phyloP scores from a whole-genome alignment of 208 protist genomes.

The Novymonas esmeraldas region DNA sequence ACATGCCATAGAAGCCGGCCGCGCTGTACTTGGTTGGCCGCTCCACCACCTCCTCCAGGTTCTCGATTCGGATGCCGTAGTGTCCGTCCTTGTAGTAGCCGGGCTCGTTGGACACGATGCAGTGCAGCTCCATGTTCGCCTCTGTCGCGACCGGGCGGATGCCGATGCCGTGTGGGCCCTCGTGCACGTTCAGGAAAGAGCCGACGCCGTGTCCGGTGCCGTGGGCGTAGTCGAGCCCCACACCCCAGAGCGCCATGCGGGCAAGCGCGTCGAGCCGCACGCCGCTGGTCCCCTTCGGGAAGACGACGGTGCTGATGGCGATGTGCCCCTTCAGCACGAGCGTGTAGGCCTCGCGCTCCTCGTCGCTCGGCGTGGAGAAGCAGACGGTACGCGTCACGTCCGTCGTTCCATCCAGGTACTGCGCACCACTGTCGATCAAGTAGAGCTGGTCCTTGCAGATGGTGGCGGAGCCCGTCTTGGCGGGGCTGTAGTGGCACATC shows the following conservation, averaged over 20 bases:
- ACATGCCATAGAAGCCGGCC: constrained; percentile 73
- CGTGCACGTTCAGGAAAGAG: constrained; percentile 97
- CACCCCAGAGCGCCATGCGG: constrained; percentile 89
- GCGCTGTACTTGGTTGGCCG: constrained; percentile 56
- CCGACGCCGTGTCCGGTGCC: constrained; percentile 98
- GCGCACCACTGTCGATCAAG: constrained; percentile 96
- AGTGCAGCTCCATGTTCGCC: constrained; percentile 58
- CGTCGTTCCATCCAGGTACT: constrained; percentile 96
- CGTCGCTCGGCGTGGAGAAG: constrained; percentile 63
- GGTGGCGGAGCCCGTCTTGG: constrained; percentile 56
- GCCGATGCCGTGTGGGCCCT: constrained; percentile 91
- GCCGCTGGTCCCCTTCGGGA: constrained; percentile 86
- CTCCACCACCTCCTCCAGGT: constrained; percentile 91
- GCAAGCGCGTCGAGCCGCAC: constrained; percentile 91
- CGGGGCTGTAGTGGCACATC: constrained; percentile 95
- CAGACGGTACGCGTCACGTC: constrained; percentile 97
- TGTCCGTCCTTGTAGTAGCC: constrained; percentile 98
- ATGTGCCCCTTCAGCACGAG: constrained; percentile 97
- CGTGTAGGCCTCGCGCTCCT: constrained; percentile 94
- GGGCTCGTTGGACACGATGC: constrained; percentile 92
- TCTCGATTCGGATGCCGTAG: constrained; percentile 99
- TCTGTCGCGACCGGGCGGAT: constrained; percentile 47
- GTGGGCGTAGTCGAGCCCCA: constrained; percentile 95
- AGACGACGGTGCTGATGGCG: constrained; percentile 78
- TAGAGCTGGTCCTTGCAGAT: constrained; percentile 84